phyloP scores from a whole-genome alignment of 345 rosid species.

The Pistacia vera region DNA sequence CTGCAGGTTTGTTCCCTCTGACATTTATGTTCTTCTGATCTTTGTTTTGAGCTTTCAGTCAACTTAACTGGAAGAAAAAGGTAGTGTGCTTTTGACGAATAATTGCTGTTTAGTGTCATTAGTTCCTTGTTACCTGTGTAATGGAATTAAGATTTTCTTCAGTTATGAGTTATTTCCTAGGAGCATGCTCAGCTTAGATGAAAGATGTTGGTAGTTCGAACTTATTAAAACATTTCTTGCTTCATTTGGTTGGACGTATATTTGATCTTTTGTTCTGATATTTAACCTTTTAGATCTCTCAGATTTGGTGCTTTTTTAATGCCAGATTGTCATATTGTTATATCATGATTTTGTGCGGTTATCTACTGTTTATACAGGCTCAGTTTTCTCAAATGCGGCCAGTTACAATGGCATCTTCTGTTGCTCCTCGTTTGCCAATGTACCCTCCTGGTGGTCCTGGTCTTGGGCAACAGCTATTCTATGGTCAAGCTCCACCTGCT shows the following conservation, averaged over 20 bases:
- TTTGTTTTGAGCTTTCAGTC: neutral
- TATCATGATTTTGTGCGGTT: neutral
- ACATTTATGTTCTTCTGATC: neutral
- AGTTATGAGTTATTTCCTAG: neutral
- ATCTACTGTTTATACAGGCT: slow-evolving; percentile 46
- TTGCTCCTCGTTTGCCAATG: slow-evolving; percentile 82
- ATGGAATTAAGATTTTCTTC: neutral
- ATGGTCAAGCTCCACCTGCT: slow-evolving; percentile 86
- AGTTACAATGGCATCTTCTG: slow-evolving; percentile 68
- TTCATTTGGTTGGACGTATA: neutral
- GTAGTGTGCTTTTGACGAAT: neutral
- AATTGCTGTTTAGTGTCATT: neutral
- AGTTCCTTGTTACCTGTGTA: neutral
- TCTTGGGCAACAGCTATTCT: slow-evolving; percentile 78
- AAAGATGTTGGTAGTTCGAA: neutral
- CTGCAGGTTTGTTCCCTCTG: slow-evolving; percentile 57
- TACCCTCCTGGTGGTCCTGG: slow-evolving; percentile 84
- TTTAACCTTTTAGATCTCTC: neutral
- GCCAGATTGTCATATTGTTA: neutral
- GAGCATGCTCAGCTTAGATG: neutral
- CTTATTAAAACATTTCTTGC: neutral
- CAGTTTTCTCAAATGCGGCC: slow-evolving; percentile 93
- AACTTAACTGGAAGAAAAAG: neutral
- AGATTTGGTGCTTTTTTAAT: neutral
- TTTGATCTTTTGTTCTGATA: neutral